Evolutionary conservation across 2,329 filamentous ascomycete species (phyloP).

Genomic region (Cercospora sp.): DNA sequence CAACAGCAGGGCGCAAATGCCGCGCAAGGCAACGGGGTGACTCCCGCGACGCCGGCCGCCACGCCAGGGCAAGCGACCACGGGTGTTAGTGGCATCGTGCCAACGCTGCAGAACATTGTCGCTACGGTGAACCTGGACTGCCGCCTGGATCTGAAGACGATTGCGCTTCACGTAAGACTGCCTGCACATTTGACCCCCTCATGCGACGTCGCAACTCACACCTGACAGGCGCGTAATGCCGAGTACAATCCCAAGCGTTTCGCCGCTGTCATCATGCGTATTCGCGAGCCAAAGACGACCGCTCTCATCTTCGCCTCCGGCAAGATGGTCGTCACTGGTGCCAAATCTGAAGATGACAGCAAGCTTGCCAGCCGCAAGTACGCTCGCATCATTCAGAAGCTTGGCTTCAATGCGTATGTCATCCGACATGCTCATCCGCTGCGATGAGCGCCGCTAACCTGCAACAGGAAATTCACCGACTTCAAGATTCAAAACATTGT

Average conservation of each 20-base stretch:
- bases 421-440: constrained; percentile 10
- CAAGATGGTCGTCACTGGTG: constrained; percentile 99
- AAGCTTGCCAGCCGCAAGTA: constrained; percentile 97
- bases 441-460: constrained; percentile 6
- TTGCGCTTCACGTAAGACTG: constrained; percentile 70
- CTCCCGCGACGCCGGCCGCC: constrained; percentile 85
- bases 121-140: constrained; percentile 97
- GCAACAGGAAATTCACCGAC: constrained; percentile 79
- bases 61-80: constrained; percentile 78
- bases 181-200: not conserved
- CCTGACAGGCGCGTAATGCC: constrained; percentile 66
- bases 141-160: constrained; percentile 96
- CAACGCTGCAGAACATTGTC: constrained; percentile 47
- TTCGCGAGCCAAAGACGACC: constrained; percentile 97
- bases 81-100: constrained; percentile 42
- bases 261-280: constrained; percentile 78
- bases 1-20: constrained; percentile 48
- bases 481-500: constrained; percentile 99
- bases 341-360: constrained; percentile 96
- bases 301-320: constrained; percentile 96
- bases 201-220: constrained; percentile 4
- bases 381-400: constrained; percentile 98
- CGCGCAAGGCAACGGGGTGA: constrained; percentile 64
- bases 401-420: constrained; percentile 74
- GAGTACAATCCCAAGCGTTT: constrained; percentile 89